Percentiles rank a stretch among this genome's conserved stretches.
These are phyloP conservation scores for Singerocomus inundabilis DNA, from an alignment of 1,284 basidiomycete species.

Conservation along the genomic window DNA sequence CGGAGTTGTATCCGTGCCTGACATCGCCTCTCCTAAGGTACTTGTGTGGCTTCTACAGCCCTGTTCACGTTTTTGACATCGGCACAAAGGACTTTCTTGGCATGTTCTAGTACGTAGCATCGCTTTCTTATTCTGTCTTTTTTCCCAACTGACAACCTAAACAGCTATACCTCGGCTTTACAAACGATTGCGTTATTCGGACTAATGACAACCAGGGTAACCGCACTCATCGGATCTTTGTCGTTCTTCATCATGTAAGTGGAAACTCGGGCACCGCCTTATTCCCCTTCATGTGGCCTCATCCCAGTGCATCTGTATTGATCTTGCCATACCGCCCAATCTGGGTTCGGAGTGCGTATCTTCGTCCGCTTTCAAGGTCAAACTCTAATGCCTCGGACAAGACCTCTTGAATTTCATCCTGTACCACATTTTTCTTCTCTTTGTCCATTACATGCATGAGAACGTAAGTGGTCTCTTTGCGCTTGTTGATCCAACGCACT, in stretches of 20 bases:
- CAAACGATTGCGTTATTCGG: constrained; percentile 80
- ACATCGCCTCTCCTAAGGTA: constrained; percentile 39
- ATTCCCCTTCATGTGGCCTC: constrained; percentile 1
- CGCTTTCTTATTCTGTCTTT: constrained; percentile 21
- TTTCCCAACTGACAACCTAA: constrained; percentile 2
- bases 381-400: constrained; percentile 27
- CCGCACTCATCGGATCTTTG: constrained; percentile 59
- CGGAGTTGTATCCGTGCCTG: constrained; percentile 6
- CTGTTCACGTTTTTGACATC: constrained; percentile 36
- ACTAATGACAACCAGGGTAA: constrained; percentile 64
- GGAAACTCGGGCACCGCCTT: constrained; percentile 6
- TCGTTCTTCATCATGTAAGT: constrained; percentile 61
- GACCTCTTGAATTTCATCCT: constrained; percentile 65
- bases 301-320: constrained; percentile 46
- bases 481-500: background rate
- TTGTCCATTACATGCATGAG: constrained; percentile 54
- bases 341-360: constrained; percentile 54
- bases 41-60: constrained; percentile 53
- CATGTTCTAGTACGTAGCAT: constrained; percentile 68
- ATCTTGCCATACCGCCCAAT: constrained; percentile 52
- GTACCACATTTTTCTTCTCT: constrained; percentile 61
- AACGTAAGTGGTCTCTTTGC: constrained; percentile 32
- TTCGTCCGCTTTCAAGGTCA: background rate
- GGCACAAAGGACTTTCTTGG: constrained; percentile 57
- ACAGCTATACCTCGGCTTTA: constrained; percentile 54